Conservation (phyloP, 345 rosid species). For the Clarkia xantiana region DNA sequence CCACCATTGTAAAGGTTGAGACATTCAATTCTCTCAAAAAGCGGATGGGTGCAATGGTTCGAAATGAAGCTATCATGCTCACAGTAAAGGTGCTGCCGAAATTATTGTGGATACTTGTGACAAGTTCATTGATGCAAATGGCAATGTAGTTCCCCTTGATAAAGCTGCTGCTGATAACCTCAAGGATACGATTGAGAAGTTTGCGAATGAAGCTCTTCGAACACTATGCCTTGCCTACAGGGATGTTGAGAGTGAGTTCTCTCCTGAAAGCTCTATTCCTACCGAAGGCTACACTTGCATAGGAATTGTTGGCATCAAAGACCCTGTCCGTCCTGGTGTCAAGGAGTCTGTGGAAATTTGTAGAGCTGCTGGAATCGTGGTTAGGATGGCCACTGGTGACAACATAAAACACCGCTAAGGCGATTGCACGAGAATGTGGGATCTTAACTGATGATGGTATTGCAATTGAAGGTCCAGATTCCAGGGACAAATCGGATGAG, state of each 20-base stretch:
- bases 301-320: too few species aligned
- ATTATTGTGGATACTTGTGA: slow-evolving; percentile 61
- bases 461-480: slow-evolving; percentile 52
- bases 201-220: slow-evolving; percentile 89
- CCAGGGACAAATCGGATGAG: slow-evolving; percentile 34
- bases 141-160: slow-evolving; percentile 62
- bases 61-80: slow-evolving; percentile 47
- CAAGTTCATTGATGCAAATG: slow-evolving; percentile 49
- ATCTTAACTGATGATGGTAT: slow-evolving; percentile 52
- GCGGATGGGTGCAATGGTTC: slow-evolving; percentile 70
- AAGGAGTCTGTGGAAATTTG: slow-evolving; percentile 75
- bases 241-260: slow-evolving; percentile 48
- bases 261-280: slow-evolving; percentile 42
- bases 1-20: slow-evolving; percentile 61
- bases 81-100: slow-evolving; percentile 89
- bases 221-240: slow-evolving; percentile 79
- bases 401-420: slow-evolving; percentile 78
- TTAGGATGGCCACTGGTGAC: slow-evolving; percentile 88
- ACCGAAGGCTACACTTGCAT: slow-evolving; percentile 40
- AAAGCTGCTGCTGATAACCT: slow-evolving; percentile 30
- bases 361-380: slow-evolving; percentile 66
- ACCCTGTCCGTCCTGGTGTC: slow-evolving; percentile 71
- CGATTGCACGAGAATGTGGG: slow-evolving; percentile 88
- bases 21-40: slow-evolving; percentile 84
- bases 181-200: slow-evolving; percentile 40